Evolutionary conservation across 179 eudicot genomes (phyloP), one percentile per base, ranked within the genome.

Genomic region (Silene noctiflora): DNA sequence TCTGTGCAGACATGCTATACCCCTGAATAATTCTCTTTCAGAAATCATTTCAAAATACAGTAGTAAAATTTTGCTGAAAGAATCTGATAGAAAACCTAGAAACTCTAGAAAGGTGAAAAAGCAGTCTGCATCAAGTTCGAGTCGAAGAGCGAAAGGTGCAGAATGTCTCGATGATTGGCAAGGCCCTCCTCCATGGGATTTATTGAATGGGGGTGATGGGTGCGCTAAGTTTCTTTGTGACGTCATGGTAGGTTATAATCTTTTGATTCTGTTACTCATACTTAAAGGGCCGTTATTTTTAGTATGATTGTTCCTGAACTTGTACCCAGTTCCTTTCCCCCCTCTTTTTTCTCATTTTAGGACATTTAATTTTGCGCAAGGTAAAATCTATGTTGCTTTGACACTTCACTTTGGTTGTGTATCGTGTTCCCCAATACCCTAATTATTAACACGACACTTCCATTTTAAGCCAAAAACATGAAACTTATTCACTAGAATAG

Each of bases 201-300:
- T 77, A 56, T 83, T 87, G 65, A 21, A 84, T 71, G 93, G 95
- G 61, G 92, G 97, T 62, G 93, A 93, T 84, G 92, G 95, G 75
- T 83, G 81, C 83, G 97, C 99, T 55, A 95, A 90, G 85, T 95
- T 95, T 82, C 87, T 95, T 14, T 95, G 99, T 79, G 98, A 94
- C 84, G 93, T 94, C 77, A 94, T 91, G 96, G 96, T 91, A 78
- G 69, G 87, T 70, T 68, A 31, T 33, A 55, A 39, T 68, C 56
- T 78, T n/a, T 58, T 33, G 39, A 33, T 33, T 33, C 39, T 33
- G 39, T 33, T 33, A 33, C 39, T 33, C 39, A 33, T 33, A 33
- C 39, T 33, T 33, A 33, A 69, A 20, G 1, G 29, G 56, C 56
- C 46, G 11, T 44, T 44, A 19, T 20, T 68, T 68, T 17, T 6